These are phyloP conservation scores for Colletotrichum magnum DNA, from an alignment of 2,329 filamentous ascomycete species.

Conservation along the genomic window DNA sequence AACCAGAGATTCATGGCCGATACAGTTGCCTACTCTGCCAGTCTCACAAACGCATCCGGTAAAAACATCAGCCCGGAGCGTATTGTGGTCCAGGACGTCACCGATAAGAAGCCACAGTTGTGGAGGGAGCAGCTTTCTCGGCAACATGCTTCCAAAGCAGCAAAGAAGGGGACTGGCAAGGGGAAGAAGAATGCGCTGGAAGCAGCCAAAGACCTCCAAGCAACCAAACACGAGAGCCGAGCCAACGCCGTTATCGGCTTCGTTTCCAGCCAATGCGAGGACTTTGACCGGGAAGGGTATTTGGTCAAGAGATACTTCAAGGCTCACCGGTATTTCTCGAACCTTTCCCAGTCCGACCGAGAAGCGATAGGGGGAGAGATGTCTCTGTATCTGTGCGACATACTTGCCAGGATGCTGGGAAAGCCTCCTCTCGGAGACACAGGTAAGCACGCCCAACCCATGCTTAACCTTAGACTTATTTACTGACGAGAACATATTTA, in stretches of 20 bases:
- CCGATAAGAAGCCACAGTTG: too few relatives aligned
- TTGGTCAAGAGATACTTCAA: slow-evolving; percentile 62
- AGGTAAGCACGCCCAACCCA: background rate
- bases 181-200: slow-evolving; percentile 53
- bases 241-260: slow-evolving; percentile 50
- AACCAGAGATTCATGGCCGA: slow-evolving; percentile 78
- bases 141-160: slow-evolving; percentile 35
- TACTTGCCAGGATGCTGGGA: slow-evolving; percentile 42
- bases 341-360: slow-evolving; percentile 47
- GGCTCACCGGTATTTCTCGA: slow-evolving; percentile 60
- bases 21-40: slow-evolving; percentile 78
- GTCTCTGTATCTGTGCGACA: slow-evolving; percentile 53
- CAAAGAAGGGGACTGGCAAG: slow-evolving; percentile 49
- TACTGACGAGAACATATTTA: background rate
- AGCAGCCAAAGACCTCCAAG: slow-evolving; percentile 51
- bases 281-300: slow-evolving; percentile 61
- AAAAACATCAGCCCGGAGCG: slow-evolving; percentile 75
- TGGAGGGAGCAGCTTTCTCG: background rate
- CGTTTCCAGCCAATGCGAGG: slow-evolving; percentile 61
- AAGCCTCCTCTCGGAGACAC: background rate
- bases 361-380: slow-evolving; percentile 50
- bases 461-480: too few relatives aligned
- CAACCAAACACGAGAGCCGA: slow-evolving; percentile 50
- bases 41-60: slow-evolving; percentile 75
- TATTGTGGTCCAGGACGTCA: slow-evolving; percentile 63